Base-by-base conservation (phyloP, 495 filamentous ascomycete genomes). In the Podospora didyma region DNA sequence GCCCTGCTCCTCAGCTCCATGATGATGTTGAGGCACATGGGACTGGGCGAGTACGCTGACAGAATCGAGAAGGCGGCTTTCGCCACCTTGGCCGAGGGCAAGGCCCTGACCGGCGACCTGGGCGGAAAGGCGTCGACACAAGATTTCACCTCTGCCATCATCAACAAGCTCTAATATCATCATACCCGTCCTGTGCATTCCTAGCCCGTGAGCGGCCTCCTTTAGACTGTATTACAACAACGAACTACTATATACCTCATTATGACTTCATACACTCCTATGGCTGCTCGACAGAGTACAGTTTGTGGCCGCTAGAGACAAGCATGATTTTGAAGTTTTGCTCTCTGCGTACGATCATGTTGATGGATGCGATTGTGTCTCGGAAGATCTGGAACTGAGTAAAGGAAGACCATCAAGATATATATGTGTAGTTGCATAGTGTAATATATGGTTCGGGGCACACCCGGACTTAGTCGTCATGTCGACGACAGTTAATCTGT, bases 11-110 rank as follows among this genome's bases (percentile, higher is more conserved):
- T 96, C 61, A 88, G 84, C 74, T 89, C 86, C 69, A 91, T 96
- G 75, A 97, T 97, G 94, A 97, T 98, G 94, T 76, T 98, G 83
- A 89, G 95, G 72, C 95, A 97, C 78, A 97, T 98, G 95, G 88
- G 87, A 62, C 80, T 97, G 52, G 82, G 79, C 67, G 82, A 90
- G 55, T 85, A 97, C 69, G 94, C 95, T 52, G 76, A 82, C 68
- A 85, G 83, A 67, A 97, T 98, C 67, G 89, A 96, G 82, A 89
- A 82, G 70, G 94, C 95, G 50, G 95, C 90, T 64, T 97, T 98
- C 72, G 89, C 86, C 67, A 96, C 91, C 31, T 80, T 98, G 52
- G 87, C 91, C 21, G 93, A 98, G 79, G 94, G 95, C 74, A 96
- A 96, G 87, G 82, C 84, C 34, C 82, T 98, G 71, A 98, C 94